Evolutionary conservation across 2,329 filamentous ascomycete species (phyloP).

Genomic region (Fusarium pseudograminearum): DNA sequence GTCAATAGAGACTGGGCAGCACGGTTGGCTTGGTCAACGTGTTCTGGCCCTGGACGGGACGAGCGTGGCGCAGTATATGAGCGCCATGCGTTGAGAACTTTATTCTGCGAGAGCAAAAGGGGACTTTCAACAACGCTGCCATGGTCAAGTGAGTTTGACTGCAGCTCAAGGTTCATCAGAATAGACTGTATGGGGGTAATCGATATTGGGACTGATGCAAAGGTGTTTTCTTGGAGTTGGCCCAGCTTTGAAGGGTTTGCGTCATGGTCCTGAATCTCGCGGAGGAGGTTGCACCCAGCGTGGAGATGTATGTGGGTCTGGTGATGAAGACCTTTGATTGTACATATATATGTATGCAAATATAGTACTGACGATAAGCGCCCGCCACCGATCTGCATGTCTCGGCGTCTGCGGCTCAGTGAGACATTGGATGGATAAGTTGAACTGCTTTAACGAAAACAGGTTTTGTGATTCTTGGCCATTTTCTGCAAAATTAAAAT

Average conservation of each 20-base stretch:
- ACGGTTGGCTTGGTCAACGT: neutral
- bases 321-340: constrained; percentile 11
- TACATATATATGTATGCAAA: constrained; percentile 15
- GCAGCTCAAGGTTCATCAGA: neutral
- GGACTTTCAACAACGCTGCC: neutral
- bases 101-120: neutral
- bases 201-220: neutral
- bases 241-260: neutral
- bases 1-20: constrained; percentile 10
- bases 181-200: constrained; percentile 2
- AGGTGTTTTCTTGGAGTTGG: no score
- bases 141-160: neutral
- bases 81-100: constrained; percentile 9
- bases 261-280: neutral
- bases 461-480: neutral
- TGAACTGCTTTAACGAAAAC: constrained; percentile 16
- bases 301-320: constrained; percentile 12
- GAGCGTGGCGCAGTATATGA: constrained; percentile 4
- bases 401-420: constrained; percentile 3
- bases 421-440: neutral
- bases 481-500: neutral
- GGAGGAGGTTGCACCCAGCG: constrained; percentile 17
- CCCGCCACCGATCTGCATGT: constrained; percentile 19
- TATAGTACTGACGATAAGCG: constrained; percentile 18
- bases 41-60: neutral